These are phyloP conservation scores for Penicillium daleae DNA, from an alignment of 495 filamentous ascomycete genomes.

Conservation along the genomic window DNA sequence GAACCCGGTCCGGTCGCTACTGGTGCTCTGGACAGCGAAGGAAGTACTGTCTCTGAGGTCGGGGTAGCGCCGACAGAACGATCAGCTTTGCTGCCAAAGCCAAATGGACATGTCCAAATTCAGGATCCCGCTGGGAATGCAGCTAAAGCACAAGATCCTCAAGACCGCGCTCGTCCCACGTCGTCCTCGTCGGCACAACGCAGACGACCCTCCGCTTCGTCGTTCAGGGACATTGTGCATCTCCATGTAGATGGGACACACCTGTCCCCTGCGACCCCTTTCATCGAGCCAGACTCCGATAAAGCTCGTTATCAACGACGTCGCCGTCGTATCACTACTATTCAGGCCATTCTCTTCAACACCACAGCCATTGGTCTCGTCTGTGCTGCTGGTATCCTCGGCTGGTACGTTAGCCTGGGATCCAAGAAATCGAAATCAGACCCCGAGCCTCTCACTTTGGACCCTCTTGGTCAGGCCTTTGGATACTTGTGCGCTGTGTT, in stretches of 20 bases:
- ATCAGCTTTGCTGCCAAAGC: conserved; percentile 36
- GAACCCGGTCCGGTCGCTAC: conserved; percentile 10
- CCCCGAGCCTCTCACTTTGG: conserved; percentile 58
- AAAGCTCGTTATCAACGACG: conserved; percentile 24
- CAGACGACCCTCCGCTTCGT: conserved; percentile 37
- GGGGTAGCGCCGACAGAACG: conserved; percentile 34
- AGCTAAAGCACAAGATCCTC: conserved; percentile 13
- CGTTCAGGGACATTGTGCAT: conserved; percentile 39
- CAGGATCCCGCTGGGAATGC: conserved; percentile 12
- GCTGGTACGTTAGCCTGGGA: conserved; percentile 74
- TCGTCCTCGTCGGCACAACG: conserved; percentile 14
- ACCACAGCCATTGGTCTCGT: conserved; percentile 73
- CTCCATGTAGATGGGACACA: conserved; percentile 61
- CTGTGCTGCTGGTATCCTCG: conserved; percentile 76
- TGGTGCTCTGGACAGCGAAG: conserved; percentile 20
- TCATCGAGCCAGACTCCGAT: conserved; percentile 39
- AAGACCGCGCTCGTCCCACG: conserved; percentile 10
- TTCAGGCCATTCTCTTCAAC: conserved; percentile 73
- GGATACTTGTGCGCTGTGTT: conserved; percentile 84
- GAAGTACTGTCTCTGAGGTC: conserved; percentile 19
- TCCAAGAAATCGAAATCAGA: conserved; percentile 32
- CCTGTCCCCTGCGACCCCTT: conserved; percentile 82
- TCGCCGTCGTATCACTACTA: conserved; percentile 40
- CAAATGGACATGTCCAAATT: conserved; percentile 25
- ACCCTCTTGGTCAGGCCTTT: conserved; percentile 79